phyloP scores from a whole-genome alignment of 371 early-diverging fungal species.

The Dentiscutata heterogama region DNA sequence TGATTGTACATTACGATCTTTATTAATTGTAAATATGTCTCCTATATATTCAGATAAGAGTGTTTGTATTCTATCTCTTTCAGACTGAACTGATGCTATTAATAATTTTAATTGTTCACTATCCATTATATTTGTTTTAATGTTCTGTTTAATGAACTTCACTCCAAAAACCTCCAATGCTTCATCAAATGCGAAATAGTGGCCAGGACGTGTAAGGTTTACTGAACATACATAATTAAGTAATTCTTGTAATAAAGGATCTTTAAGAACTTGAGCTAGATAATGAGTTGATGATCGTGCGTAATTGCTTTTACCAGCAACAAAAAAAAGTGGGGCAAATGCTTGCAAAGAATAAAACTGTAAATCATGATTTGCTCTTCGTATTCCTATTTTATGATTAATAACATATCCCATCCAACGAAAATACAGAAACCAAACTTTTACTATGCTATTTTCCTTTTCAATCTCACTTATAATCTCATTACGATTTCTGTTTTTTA shows the following conservation, averaged over 20 bases:
- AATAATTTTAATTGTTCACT: too few species aligned
- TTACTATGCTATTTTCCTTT: too few species aligned
- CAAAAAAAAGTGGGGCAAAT: slow-evolving; percentile 29
- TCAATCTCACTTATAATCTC: background rate
- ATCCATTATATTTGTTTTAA: too few species aligned
- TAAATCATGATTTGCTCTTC: background rate
- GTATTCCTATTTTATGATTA: slow-evolving; percentile 12
- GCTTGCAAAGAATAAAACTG: background rate
- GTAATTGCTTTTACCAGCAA: slow-evolving; percentile 1
- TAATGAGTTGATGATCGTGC: background rate
- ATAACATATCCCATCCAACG: slow-evolving; percentile 12
- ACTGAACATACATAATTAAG: background rate
- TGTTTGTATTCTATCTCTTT: too few species aligned
- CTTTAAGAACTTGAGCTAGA: background rate
- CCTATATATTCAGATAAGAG: too few species aligned
- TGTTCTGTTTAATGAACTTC: too few species aligned
- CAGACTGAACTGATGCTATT: too few species aligned
- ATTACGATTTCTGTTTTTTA: slow-evolving; percentile 10
- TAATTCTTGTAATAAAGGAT: background rate
- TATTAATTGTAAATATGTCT: too few species aligned
- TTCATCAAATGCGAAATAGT: slow-evolving; percentile 25
- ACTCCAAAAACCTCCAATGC: background rate
- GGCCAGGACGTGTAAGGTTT: background rate
- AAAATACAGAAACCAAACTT: too few species aligned
- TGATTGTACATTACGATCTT: too few species aligned